Evolutionary conservation across 495 filamentous ascomycete genomes (phyloP), one percentile per base, ranked within the genome.

Genomic region (Aspergillus ostianus): DNA sequence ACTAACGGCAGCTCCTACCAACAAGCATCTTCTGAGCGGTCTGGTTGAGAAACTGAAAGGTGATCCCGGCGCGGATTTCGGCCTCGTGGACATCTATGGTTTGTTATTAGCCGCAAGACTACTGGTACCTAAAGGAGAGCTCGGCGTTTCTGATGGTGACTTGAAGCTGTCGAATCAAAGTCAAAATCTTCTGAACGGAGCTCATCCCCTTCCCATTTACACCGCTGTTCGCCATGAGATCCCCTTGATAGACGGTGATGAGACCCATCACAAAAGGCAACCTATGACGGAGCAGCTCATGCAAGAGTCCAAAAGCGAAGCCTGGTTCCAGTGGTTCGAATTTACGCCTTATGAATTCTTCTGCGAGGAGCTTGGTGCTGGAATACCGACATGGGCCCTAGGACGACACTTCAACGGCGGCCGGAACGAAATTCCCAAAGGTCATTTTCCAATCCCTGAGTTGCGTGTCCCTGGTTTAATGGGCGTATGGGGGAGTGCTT

Each of bases 261-360:
- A 73, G 26, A 54, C 56, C 6, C 36, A 61, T 21, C 19, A 19
- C 9, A 61, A 67, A 30, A 50, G 57, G 41, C 56, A 76, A n/a
- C 73, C 65, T 4, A 77, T 68, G 17, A 76, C 74, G 21, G 80
- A 84, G 36, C 74, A 79, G 21, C 62, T 70, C 2, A 87, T 89
- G 63, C 82, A 82, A 56, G 81, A 84, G 53, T 87, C 91, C 3
- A 86, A 83, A 63, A 82, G 80, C 53, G 86, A 94, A 68, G 81
- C 90, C 3, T 98, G 92, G 90, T 98, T 98, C 63, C 93, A 98
- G 66, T 98, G 94, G 94, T 98, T 96, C 64, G 94, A 98, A 62
- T 86, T 93, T 58, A 96, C 91, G 0, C 94, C 94, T 0, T 98
- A 96, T 64, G 94, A 98, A 73, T 87, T 98, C 64, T 97, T 92